Percentiles rank a stretch among this genome's conserved stretches.
Evolutionary conservation across 2,329 filamentous ascomycete species (phyloP).

Genomic region (Trichoderma cornu-damae): DNA sequence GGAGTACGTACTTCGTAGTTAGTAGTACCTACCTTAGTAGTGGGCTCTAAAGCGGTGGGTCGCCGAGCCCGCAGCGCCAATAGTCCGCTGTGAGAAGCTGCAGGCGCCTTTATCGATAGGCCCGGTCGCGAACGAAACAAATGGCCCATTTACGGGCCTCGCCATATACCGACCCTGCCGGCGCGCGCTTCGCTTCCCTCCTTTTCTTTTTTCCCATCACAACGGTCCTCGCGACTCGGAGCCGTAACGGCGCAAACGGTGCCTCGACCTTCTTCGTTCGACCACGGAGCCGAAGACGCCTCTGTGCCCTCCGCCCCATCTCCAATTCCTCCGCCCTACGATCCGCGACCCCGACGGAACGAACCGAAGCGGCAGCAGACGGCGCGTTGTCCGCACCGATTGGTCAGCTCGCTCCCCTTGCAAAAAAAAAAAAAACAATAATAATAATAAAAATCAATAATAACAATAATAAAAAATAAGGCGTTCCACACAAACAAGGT

Average conservation of each 20-base stretch:
- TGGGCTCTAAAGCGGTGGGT: too few relatives aligned
- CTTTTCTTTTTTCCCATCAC: background rate
- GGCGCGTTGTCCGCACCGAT: slow-evolving; percentile 6
- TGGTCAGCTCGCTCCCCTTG: background rate
- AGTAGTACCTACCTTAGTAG: too few relatives aligned
- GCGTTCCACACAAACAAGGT: background rate
- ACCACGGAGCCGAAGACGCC: background rate
- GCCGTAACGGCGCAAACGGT: background rate
- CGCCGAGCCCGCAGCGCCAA: slow-evolving; percentile 1
- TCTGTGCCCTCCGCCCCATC: background rate
- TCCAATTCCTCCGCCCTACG: background rate
- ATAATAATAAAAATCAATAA: too few relatives aligned
- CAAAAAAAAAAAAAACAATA: too few relatives aligned
- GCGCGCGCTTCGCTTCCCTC: slow-evolving; percentile 7
- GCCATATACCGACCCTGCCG: slow-evolving; percentile 18
- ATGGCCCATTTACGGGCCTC: background rate
- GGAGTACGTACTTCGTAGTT: too few relatives aligned
- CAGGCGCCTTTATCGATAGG: slow-evolving; percentile 16
- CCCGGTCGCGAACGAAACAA: background rate
- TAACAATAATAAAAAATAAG: too few relatives aligned
- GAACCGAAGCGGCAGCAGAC: background rate
- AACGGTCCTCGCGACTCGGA: background rate
- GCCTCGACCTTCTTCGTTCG: background rate
- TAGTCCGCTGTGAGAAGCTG: background rate
- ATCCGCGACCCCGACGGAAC: background rate